phyloP scores from a whole-genome alignment of 441 rosid species.

The Manihot esculenta region DNA sequence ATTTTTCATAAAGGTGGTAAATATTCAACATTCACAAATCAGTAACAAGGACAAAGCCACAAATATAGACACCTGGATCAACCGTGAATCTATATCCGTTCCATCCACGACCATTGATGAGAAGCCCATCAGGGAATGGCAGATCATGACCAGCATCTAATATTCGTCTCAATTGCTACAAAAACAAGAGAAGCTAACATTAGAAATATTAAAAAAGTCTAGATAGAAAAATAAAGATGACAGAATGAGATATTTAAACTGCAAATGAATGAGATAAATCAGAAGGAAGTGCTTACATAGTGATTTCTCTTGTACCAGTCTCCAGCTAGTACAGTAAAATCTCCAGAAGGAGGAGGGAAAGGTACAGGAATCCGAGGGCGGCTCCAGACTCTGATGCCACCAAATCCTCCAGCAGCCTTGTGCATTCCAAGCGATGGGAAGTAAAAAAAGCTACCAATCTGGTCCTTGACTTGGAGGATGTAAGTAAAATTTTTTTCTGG shows the following conservation, averaged over 20 bases:
- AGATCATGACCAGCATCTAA: slow-evolving; percentile 67
- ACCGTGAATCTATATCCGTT: slow-evolving; percentile 68
- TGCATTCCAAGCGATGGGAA: slow-evolving; percentile 88
- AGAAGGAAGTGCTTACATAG: slow-evolving; percentile 27
- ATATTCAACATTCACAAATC: background rate
- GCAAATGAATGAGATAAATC: background rate
- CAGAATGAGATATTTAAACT: background rate
- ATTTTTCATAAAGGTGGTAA: background rate
- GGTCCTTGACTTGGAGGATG: slow-evolving; percentile 85
- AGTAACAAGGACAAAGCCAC: background rate
- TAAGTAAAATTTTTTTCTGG: slow-evolving; percentile 76
- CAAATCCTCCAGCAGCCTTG: slow-evolving; percentile 92
- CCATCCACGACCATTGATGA: slow-evolving; percentile 81
- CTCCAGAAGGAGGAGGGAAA: slow-evolving; percentile 74
- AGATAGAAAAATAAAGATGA: background rate
- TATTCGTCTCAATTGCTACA: slow-evolving; percentile 52
- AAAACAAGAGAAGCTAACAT: background rate
- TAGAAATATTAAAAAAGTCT: background rate
- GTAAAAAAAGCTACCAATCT: slow-evolving; percentile 86
- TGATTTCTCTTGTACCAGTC: slow-evolving; percentile 89
- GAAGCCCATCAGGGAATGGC: slow-evolving; percentile 75
- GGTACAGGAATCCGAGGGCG: slow-evolving; percentile 89
- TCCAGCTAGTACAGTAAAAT: slow-evolving; percentile 75
- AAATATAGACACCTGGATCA: slow-evolving; percentile 39
- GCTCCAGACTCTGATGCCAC: slow-evolving; percentile 76